Conservation (phyloP, 1,284 basidiomycete genomes). For the Trichosporon ovoides region DNA sequence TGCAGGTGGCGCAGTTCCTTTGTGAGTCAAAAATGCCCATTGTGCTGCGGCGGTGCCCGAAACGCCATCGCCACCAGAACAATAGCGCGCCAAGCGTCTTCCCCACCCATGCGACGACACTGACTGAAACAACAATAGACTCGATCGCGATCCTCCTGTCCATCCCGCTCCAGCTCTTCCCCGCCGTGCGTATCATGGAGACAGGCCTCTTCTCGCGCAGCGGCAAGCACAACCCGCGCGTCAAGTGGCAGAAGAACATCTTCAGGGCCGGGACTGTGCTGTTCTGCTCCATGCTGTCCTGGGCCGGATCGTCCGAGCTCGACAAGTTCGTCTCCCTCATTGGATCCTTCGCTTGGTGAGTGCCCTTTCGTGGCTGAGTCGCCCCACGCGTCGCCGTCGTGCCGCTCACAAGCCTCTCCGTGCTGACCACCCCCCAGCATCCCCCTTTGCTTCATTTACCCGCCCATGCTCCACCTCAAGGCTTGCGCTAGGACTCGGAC, state of each 20-base stretch:
- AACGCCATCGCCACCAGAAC: no score
- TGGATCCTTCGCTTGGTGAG: conserved; percentile 89
- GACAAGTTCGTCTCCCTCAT: conserved; percentile 97
- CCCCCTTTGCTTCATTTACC: conserved; percentile 90
- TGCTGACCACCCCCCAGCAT: conserved; percentile 57
- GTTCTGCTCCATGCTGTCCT: conserved; percentile 70
- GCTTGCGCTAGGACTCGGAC: conserved; percentile 70
- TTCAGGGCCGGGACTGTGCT: conserved; percentile 76
- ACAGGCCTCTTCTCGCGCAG: conserved; percentile 81
- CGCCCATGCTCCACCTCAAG: conserved; percentile 87
- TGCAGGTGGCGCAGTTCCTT: conserved; percentile 78
- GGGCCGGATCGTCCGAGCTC: conserved; percentile 78
- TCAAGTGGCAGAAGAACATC: conserved; percentile 81
- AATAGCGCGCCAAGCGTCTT: no score
- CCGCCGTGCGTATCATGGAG: conserved; percentile 93
- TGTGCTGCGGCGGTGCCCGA: neutral
- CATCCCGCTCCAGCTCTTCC: conserved; percentile 93
- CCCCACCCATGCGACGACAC: neutral
- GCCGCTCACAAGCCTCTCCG: no score
- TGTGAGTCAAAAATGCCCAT: conserved; percentile 50
- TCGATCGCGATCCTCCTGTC: conserved; percentile 91
- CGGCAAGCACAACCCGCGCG: conserved; percentile 60
- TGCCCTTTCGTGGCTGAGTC: conserved; percentile 24
- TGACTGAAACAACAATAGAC: conserved; percentile 31
- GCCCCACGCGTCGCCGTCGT: no score